Conservation (phyloP, 164 flowering plant genomes). For the Vitis rotundifolia region DNA sequence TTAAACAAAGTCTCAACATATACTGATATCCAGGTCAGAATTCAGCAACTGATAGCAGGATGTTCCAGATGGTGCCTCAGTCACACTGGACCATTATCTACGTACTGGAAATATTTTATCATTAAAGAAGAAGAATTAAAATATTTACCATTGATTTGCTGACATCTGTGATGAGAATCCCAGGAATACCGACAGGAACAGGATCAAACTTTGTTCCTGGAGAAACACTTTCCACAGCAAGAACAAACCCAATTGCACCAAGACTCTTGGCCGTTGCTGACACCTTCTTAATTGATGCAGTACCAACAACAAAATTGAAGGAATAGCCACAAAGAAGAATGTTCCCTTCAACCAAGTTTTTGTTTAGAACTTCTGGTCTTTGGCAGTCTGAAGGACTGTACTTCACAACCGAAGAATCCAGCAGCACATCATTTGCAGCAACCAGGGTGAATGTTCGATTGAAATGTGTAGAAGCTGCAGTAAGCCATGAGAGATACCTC, state of each 20-base stretch:
- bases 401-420: constrained; percentile 72
- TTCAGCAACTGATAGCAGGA: not conserved
- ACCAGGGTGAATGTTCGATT: constrained; percentile 73
- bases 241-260: constrained; percentile 93
- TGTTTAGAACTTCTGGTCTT: constrained; percentile 79
- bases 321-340: constrained; percentile 98
- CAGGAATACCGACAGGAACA: constrained; percentile 84
- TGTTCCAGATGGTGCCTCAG: not conserved
- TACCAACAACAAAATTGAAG: constrained; percentile 83
- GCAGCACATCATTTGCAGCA: constrained; percentile 88
- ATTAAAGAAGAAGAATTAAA: not conserved
- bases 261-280: constrained; percentile 87
- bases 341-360: constrained; percentile 79
- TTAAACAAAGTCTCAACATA: no score
- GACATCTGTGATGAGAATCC: constrained; percentile 81
- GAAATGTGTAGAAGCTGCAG: constrained; percentile 70
- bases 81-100: not conserved
- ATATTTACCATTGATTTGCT: constrained; percentile 69
- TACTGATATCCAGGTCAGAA: not conserved
- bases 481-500: constrained; percentile 13
- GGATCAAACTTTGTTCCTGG: constrained; percentile 96
- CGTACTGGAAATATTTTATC: not conserved
- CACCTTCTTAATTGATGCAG: constrained; percentile 86
- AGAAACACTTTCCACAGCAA: constrained; percentile 86
- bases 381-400: constrained; percentile 92